Evolutionary conservation across 2,329 filamentous ascomycete genomes (phyloP).

Genomic region (Fusarium poae): DNA sequence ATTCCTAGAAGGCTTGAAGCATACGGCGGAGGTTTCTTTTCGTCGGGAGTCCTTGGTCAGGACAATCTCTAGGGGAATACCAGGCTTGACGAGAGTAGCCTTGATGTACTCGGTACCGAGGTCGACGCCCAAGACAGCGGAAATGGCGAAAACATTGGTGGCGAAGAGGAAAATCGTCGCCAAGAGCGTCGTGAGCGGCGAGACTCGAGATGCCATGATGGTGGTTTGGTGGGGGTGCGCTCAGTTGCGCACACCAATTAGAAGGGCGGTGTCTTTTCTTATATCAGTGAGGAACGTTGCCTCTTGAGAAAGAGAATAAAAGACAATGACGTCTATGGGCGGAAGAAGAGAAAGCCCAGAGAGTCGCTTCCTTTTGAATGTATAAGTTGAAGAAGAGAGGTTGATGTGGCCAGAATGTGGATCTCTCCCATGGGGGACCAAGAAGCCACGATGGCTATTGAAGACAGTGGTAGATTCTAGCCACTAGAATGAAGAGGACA

Average conservation of each 20-base stretch:
- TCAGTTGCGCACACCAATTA: constrained; percentile 41
- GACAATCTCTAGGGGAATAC: constrained; percentile 96
- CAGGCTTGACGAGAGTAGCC: constrained; percentile 93
- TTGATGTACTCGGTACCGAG: constrained; percentile 98
- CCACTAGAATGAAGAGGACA: constrained; percentile 54
- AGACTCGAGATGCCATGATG: constrained; percentile 54
- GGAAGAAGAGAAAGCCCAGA: constrained; percentile 27
- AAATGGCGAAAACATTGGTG: constrained; percentile 64
- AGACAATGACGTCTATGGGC: constrained; percentile 40
- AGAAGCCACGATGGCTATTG: constrained; percentile 51
- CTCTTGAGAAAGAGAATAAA: constrained; percentile 24
- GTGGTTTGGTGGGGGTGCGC: constrained; percentile 46
- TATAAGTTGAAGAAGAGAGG: constrained; percentile 44
- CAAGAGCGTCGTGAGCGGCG: constrained; percentile 57
- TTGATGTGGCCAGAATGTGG: constrained; percentile 55
- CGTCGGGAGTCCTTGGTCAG: constrained; percentile 97
- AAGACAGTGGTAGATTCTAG: constrained; percentile 40
- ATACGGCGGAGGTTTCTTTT: constrained; percentile 91
- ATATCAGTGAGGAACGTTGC: constrained; percentile 28
- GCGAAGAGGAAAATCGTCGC: constrained; percentile 55
- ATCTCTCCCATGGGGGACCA: constrained; percentile 43
- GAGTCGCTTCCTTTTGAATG: constrained; percentile 28
- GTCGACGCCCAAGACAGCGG: constrained; percentile 91
- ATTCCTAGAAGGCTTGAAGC: constrained; percentile 87
- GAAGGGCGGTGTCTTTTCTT: constrained; percentile 23